Base-by-base conservation (phyloP, 2,329 filamentous ascomycete genomes). In the Ceratocystiopsis sp. region DNA sequence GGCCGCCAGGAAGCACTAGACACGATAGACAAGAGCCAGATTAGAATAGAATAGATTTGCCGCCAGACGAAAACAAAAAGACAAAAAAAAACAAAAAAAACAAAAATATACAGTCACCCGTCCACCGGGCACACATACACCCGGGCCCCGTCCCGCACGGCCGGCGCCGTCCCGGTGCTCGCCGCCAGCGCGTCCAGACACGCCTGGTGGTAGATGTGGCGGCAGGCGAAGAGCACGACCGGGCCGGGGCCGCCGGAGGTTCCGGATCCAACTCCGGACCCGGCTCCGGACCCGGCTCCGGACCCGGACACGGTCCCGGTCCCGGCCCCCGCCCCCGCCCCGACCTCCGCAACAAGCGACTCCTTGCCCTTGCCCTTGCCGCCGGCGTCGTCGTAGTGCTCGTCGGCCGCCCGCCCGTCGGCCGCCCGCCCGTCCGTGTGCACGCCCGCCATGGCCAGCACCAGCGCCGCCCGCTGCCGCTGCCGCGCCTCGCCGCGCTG, bases 171-270 rank as follows among this genome's bases (percentile, higher is more conserved):
- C 2, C 33, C 17, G 12, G 42, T 37, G 10, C 37, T 65, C 33
- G 67, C 68, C 51, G 75, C 73, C 50, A 80, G 58, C 46, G 73
- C 69, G 55, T 89, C 82, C 35, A 83, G 62, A 54, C 79, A 86
- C 21, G 62, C 65, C 55, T 76, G 68, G 60, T 84, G 79, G 52
- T 80, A 82, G 16, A 81, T 73, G 57, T 84, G 79, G 44, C 78
- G 67, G 56, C 79, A 84, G 18, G 78, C 78, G 52, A 84, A 61
- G 40, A 84, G 70, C 11, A 83, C 74, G 42, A 84, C 57, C 37
- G 75, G 68, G 10, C 76, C 80, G 16, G 80, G 65, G n/a, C 69
- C 61, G 58, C 37, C 12, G 14, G 29, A 25, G 29, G 38, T 16
- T 21, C 11, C 21, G 29, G 34, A 33, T 36, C 37, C n/a, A 15